Evolutionary conservation across 2,329 filamentous ascomycete species (phyloP), one percentile per base, ranked within the genome.

Genomic region (Scortechinia acanthostroma): DNA sequence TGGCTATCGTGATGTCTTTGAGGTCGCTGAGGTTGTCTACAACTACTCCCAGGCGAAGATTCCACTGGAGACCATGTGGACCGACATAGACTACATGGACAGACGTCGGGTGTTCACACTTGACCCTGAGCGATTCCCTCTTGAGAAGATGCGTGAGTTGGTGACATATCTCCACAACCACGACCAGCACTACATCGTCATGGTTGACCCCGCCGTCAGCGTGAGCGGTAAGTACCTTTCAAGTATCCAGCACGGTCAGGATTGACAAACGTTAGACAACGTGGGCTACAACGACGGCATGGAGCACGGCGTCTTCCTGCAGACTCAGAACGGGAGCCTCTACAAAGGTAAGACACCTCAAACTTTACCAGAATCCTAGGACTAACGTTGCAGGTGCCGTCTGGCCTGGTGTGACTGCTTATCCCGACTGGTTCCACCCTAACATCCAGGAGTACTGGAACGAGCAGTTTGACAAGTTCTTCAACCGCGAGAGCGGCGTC

Each of bases 141-240:
- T 85, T 4, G 46, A 69, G 0, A 72, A 74, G 58, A 75, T 89
- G 68, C 79, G 76, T 28, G 74, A 84, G 51, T 63, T 90, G 1
- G 80, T 85, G 19, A 66, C 74, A 25, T 76, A 83, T 19, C 71
- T 93, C 0, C 86, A 90, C 54, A 59, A 64, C 4, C 73, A 80
- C 46, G 63, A 85, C 35, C 85, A 89, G 57, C 74, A 85, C 42
- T 88, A 87, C 50, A 74, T 88, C 22, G 65, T 91, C 42, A 93
- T 93, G 79, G 83, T 91, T 1, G 88, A 93, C 52, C 83, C 84
- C 2, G 78, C 79, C 1, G 69, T 73, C 16, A 40, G 35, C 17
- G 17, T 17, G 6, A 40, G 10, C 35, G 17, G 35, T 40, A 40
- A 13, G 35, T 19, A 69, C 74, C 25, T 73, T 74, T 48, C 63